Base-by-base conservation (phyloP, 2,329 filamentous ascomycete species). In the Nannizzia gypsea region DNA sequence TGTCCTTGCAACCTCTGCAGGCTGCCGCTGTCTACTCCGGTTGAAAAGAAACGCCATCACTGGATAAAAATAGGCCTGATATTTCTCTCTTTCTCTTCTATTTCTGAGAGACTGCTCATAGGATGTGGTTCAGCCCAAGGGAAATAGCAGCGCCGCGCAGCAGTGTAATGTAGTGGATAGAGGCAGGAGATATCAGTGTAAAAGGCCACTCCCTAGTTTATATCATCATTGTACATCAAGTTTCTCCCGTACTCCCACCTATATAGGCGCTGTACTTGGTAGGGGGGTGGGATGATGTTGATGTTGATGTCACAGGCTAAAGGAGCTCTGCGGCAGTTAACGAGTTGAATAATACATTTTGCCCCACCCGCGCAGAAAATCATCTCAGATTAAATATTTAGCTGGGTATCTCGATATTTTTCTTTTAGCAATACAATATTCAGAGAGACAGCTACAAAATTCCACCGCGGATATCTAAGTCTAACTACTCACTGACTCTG, bases 41-140 rank as follows among this genome's bases (percentile, higher is more conserved):
- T 79, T 80, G 70, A 88, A 88, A 60, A 88, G 76, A 74, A 88
- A 89, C 52, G 85, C 83, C 86, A 89, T 89, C 63, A 60, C 63
- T 31, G n/a, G 11, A 34, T 54, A 54, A 54, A 59, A 60, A 62
- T 61, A 54, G 50, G 26, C 50, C 26, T 11, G 22, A 3, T 26
- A 11, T 26, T 52, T 22, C 28, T 13, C 46, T 50, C 31, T 36
- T 36, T 31, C 48, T 31, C n/a, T 34, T 34, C 13, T 20, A 34
- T 13, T 36, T 11, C 50, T 8, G 26, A 26, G 20, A 11, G 17
- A 15, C 28, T 54, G 31, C 50, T 54, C 50, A 54, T 54, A 54
- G 15, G 50, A 54, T 31, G 50, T 17, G 8, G 13, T 54, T 50
- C 44, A 50, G 26, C n/a, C 34, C 50, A 31, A 9, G 13, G 26